Evolutionary conservation across 2,329 filamentous ascomycete genomes (phyloP), one percentile per base, ranked within the genome.

Genomic region (Diaporthe ampelina): DNA sequence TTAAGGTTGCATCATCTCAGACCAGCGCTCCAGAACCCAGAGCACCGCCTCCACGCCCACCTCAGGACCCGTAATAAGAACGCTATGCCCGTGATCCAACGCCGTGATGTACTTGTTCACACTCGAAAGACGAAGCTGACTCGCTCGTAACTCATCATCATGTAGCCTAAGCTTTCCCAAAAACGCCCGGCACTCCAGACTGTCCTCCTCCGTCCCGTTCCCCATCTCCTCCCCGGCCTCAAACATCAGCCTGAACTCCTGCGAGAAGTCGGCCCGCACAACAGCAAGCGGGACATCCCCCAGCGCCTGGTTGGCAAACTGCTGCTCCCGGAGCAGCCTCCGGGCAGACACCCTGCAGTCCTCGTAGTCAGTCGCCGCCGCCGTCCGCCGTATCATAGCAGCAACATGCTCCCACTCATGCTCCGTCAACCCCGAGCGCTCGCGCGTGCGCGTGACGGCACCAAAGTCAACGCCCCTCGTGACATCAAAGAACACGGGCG

Each of bases 51-150:
- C 61, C 29, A 67, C 29, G 21, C 61, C 61, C 32, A 67, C 21
- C 26, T 52, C 43, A 17, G 61, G 61, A 13, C 61, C 61, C 21
- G 61, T 67, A 8, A 67, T 52, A 9, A 52, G 63, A 6, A 67
- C 9, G 8, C 45, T 52, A 24, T 67, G 63, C 63, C 63, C 63
- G 45, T 52, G 63, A 13, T 67, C 63, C 45, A 67, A 50, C 63
- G 29, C 15, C 45, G 63, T 67, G 29, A 67, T 67, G 11, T 67
- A 67, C 63, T 48, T 67, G 15, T 67, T 67, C 45, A 67, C 63
- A 52, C 63, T 52, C 21, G 63, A 67, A 21, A 67, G 63, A 37
- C 63, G 63, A 1, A 67, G 63, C 45, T 52, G 45, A 15, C 63
- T 37, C 63, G 63, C 63, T 8, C 63, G n/a, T 21, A 67, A 17